A percentile compares a stretch with the other conserved stretches of the same genome.
Conservation (phyloP, 345 rosid species). For the Pistacia vera region DNA sequence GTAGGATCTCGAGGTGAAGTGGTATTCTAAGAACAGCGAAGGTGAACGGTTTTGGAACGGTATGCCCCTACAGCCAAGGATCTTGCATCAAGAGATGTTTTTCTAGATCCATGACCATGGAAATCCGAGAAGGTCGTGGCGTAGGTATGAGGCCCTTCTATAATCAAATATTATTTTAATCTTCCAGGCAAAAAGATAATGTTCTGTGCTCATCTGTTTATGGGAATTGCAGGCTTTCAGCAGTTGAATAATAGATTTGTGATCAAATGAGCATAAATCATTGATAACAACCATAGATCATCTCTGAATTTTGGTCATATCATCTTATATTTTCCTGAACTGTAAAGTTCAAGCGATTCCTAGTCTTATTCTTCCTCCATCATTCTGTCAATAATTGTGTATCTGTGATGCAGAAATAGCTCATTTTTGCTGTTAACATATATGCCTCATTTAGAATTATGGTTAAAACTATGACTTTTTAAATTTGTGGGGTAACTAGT, state of each 20-base stretch:
- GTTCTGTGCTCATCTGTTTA: background rate
- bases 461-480: background rate
- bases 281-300: background rate
- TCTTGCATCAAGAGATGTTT: slow-evolving; percentile 99
- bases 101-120: slow-evolving; percentile 99
- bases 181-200: background rate
- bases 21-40: slow-evolving; percentile 95
- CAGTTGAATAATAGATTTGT: background rate
- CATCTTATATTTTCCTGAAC: background rate
- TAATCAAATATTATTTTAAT: slow-evolving; percentile 5
- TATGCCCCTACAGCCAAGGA: slow-evolving; percentile 99
- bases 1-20: slow-evolving; percentile 98
- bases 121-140: slow-evolving; percentile 99
- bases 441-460: background rate
- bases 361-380: background rate
- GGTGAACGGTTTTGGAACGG: slow-evolving; percentile 99
- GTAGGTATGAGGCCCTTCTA: slow-evolving; percentile 65
- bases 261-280: background rate
- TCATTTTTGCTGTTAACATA: background rate
- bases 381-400: background rate
- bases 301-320: background rate
- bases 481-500: background rate
- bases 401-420: background rate
- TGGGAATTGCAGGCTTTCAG: background rate
- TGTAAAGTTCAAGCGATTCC: background rate